These are phyloP conservation scores for Fusarium decemcellulare DNA, from an alignment of 2,329 filamentous ascomycete species.

Conservation along the genomic window DNA sequence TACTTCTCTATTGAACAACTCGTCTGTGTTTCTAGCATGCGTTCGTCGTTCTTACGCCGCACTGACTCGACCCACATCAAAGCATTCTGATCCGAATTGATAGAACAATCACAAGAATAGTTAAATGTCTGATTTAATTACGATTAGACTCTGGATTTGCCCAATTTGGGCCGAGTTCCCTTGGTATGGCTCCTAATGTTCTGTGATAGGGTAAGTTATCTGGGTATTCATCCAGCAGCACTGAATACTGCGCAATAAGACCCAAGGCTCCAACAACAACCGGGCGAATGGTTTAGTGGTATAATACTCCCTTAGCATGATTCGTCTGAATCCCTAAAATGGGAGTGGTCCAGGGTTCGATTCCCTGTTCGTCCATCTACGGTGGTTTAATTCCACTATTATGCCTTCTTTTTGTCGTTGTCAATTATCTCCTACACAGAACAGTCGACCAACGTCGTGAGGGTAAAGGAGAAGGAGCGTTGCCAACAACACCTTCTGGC, in stretches of 20 bases:
- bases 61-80: no score
- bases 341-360: slow-evolving; percentile 49
- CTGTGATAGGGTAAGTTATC: not conserved
- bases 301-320: slow-evolving; percentile 48
- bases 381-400: slow-evolving; percentile 23
- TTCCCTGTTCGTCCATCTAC: slow-evolving; percentile 42
- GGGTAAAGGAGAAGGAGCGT: not conserved
- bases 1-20: no score
- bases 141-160: no score
- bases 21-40: no score
- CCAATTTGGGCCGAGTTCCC: no score
- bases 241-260: rapidly evolving
- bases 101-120: no score
- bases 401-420: slow-evolving; percentile 19
- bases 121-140: no score
- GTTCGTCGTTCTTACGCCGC: no score
- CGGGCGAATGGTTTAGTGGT: slow-evolving; percentile 49
- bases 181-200: no score
- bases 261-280: rapidly evolving
- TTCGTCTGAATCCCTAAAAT: slow-evolving; percentile 39
- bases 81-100: no score
- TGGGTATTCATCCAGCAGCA: no score
- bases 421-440: not conserved
- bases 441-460: not conserved
- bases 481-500: not conserved